These are phyloP conservation scores for Pholiota adiposa DNA, from an alignment of 1,284 basidiomycete genomes.

Conservation along the genomic window DNA sequence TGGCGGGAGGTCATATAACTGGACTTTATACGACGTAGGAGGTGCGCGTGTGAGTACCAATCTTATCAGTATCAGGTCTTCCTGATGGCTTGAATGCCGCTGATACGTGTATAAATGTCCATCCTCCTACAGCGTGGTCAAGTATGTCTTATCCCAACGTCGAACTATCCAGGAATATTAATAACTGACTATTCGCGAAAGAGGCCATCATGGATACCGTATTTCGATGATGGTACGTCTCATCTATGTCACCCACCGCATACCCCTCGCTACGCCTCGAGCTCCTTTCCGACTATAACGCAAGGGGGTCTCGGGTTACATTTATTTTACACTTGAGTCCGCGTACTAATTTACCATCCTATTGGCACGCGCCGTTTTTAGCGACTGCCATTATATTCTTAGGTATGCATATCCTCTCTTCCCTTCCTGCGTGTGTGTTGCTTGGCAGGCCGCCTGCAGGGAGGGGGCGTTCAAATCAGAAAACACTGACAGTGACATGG, in stretches of 20 bases:
- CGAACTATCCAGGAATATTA: neutral
- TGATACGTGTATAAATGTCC: neutral
- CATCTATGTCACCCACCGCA: conserved; percentile 1
- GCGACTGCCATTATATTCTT: conserved; percentile 36
- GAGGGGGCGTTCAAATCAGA: neutral
- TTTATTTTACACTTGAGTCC: neutral
- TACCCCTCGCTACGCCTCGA: neutral
- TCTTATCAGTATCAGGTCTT: neutral
- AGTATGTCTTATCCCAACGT: conserved; percentile 20
- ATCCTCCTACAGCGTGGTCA: conserved; percentile 32
- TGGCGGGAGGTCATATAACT: conserved; percentile 64
- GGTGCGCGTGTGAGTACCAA: conserved; percentile 66
- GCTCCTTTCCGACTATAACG: neutral
- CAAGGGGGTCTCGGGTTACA: neutral
- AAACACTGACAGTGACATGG: conserved; percentile 4
- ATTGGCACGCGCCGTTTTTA: conserved; percentile 13
- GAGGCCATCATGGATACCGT: conserved; percentile 81
- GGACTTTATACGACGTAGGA: conserved; percentile 81
- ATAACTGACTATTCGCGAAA: conserved; percentile 30
- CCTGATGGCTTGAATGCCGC: neutral
- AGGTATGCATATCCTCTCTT: conserved; percentile 26
- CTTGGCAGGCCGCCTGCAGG: neutral
- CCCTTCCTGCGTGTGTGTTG: neutral
- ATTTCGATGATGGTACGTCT: conserved; percentile 77
- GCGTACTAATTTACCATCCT: neutral